Conservation (phyloP, 2,329 filamentous ascomycete genomes). For the Exophiala viscosa region DNA sequence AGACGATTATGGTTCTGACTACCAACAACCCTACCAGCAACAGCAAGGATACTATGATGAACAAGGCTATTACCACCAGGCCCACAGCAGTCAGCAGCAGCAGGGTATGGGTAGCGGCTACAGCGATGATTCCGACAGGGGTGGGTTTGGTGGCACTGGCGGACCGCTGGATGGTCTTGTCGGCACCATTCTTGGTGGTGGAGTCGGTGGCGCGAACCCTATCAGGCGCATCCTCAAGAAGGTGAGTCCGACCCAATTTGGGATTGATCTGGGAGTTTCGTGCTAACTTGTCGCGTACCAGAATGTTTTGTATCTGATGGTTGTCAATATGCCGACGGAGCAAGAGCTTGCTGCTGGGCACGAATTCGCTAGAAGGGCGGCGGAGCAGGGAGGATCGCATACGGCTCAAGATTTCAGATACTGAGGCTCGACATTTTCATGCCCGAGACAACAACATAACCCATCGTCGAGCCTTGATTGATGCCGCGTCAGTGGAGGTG, state of each 20-base stretch:
- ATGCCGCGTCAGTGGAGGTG: too few relatives aligned
- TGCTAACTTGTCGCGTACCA: background rate
- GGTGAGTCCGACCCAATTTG: slow-evolving; percentile 4
- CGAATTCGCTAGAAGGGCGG: too few relatives aligned
- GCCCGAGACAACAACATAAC: too few relatives aligned
- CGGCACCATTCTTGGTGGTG: slow-evolving; percentile 1
- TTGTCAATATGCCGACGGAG: slow-evolving; percentile 11
- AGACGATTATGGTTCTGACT: background rate
- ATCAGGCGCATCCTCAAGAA: slow-evolving; percentile 5
- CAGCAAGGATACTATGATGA: too few relatives aligned
- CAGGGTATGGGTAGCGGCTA: background rate
- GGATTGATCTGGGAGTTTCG: too few relatives aligned
- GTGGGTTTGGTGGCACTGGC: background rate
- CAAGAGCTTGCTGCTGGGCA: slow-evolving; percentile 4
- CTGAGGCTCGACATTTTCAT: too few relatives aligned
- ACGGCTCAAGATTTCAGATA: too few relatives aligned
- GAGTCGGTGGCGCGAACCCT: background rate
- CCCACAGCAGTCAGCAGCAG: background rate
- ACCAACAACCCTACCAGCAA: too few relatives aligned
- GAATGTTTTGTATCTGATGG: slow-evolving; percentile 11
- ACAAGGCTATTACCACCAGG: background rate
- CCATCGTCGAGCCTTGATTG: too few relatives aligned
- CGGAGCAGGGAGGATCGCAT: too few relatives aligned
- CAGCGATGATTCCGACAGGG: background rate
- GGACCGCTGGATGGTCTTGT: background rate